A percentile compares a stretch with the other conserved stretches of the same genome.
Conservation (phyloP, 768 basidiomycete genomes). For the Lactarius hengduanensis region DNA sequence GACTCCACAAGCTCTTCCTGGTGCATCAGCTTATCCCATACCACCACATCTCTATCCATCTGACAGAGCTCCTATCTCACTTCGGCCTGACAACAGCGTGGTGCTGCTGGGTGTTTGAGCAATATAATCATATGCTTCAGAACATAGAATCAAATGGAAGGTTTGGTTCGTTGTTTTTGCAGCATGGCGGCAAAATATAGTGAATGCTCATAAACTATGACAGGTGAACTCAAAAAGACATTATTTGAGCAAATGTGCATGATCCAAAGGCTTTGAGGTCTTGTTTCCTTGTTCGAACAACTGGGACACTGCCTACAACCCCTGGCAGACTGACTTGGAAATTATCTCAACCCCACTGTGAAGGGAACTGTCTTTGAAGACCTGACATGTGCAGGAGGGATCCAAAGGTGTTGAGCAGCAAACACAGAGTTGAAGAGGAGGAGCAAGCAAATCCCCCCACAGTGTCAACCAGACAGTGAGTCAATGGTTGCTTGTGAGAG, state of each 20-base stretch:
- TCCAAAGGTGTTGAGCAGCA: no score
- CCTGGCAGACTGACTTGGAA: no score
- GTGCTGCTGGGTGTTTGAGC: slow-evolving; percentile 40
- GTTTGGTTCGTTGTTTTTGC: slow-evolving; percentile 33
- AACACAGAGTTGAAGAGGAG: no score
- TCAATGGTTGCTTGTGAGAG: no score
- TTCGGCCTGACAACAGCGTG: slow-evolving; percentile 42
- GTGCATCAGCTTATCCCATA: slow-evolving; percentile 21
- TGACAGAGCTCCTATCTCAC: slow-evolving; percentile 33
- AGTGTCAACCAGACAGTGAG: no score
- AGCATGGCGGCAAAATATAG: background rate
- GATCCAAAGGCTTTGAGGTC: slow-evolving; percentile 29
- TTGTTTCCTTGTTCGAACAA: background rate
- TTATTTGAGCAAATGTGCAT: slow-evolving; percentile 32
- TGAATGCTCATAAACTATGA: background rate
- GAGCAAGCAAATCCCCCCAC: no score
- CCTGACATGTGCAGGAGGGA: no score
- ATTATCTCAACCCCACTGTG: no score
- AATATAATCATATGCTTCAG: slow-evolving; percentile 38
- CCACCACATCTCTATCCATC: slow-evolving; percentile 44
- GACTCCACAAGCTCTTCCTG: slow-evolving; percentile 34
- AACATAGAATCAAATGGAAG: slow-evolving; percentile 35
- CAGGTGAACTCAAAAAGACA: slow-evolving; percentile 36
- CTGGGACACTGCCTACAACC: background rate
- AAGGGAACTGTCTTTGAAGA: no score